Base-by-base conservation (phyloP, 192 early-diverging fungal genomes). In the Gaertneriomyces semiglobifer region DNA sequence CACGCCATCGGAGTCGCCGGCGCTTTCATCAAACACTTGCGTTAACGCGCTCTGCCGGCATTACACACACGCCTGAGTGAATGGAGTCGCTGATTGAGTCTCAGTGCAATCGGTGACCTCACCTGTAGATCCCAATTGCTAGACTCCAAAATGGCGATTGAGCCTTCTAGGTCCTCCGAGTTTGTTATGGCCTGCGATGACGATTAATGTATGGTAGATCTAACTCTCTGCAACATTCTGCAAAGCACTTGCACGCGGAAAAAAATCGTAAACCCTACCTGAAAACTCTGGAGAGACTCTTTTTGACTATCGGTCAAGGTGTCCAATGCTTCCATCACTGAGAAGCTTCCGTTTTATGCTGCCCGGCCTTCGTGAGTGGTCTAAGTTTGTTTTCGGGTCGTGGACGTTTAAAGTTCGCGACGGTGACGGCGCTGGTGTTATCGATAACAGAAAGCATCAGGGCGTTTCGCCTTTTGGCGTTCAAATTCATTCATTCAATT, bases 101-200 rank as follows among this genome's bases (percentile, higher is more conserved):
- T 14, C 25, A 44, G 25, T 12, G 10, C 20, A 44, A 57, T 39
- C 16, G 6, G 25, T 55, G 12, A 63, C 42, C 11, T 18, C 39
- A 75, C 74, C 68, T 79, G 69, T 6, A 81, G 47, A 65, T 77
- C 41, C 74, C 74, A 81, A 38, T 61, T 48, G 53, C 74, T 62
- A 7, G 46, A 44, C 20, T 66, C 60, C 41, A 81, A 70, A 38
- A 72, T 44, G 19, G 63, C 62, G 39, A 77, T 45, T n/a, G 73
- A 67, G 14, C 47, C 46, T 44, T 71, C 71, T 14, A 75, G 12
- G 59, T 77, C 73, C n/a, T 75, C 71, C 2, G 66, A 65, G 19
- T 69, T 68, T 45, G 75, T 77, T 10, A 81, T 54, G 16, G 65
- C 46, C 80, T 79, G 59, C 6, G 38, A 18, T 19, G 14, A 6